These are phyloP conservation scores for Fraxinus sp. DNA, from an alignment of 305 asterid species.

Conservation along the genomic window DNA sequence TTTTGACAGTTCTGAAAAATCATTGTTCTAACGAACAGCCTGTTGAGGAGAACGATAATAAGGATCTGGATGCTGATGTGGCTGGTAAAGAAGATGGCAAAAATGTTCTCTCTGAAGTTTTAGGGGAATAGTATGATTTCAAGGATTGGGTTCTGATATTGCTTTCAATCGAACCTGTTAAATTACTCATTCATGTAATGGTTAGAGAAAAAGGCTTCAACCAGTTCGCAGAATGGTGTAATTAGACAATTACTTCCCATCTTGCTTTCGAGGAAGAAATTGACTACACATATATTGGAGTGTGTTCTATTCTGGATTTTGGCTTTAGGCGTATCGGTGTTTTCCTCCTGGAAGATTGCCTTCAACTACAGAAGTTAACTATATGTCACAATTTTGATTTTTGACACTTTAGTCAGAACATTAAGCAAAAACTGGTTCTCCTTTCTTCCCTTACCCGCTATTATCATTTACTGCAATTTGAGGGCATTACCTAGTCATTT, in stretches of 20 bases:
- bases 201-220: not conserved
- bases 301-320: not conserved
- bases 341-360: constrained; percentile 12
- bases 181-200: constrained; percentile 25
- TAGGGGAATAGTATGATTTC: constrained; percentile 16
- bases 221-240: not conserved
- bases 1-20: constrained; percentile 67
- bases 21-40: constrained; percentile 70
- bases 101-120: constrained; percentile 23
- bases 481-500: not conserved
- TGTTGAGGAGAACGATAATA: constrained; percentile 35
- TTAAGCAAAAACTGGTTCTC: not conserved
- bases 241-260: not conserved
- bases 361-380: constrained; percentile 25
- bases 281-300: constrained; percentile 6
- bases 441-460: not conserved
- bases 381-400: constrained; percentile 22
- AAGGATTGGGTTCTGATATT: constrained; percentile 1
- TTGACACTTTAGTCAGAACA: not conserved
- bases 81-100: constrained; percentile 28
- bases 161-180: constrained; percentile 19
- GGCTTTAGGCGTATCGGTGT: not conserved
- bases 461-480: not conserved
- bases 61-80: constrained; percentile 22
- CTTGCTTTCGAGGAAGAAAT: constrained; percentile 11